A percentile compares a stretch with the other conserved stretches of the same genome.
Conservation (phyloP, 2,329 filamentous ascomycete species). For the Ilyonectria robusta region DNA sequence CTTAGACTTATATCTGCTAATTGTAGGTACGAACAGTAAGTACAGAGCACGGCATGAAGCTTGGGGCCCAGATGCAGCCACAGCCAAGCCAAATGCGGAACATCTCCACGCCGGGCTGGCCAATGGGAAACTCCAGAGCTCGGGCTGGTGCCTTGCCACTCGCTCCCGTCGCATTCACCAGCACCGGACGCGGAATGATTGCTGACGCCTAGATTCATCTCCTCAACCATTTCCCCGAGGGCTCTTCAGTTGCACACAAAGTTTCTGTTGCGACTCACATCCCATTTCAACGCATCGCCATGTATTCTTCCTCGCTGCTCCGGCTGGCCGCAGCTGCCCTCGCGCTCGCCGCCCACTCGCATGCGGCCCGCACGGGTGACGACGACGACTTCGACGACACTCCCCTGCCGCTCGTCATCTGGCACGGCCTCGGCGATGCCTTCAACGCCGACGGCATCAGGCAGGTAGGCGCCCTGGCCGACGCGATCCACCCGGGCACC, state of each 20-base stretch:
- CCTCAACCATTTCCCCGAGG: background rate
- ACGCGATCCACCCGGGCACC: constrained; percentile 83
- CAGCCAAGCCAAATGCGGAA: background rate
- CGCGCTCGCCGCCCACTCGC: constrained; percentile 46
- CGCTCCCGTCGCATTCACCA: background rate
- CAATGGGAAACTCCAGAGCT: constrained; percentile 15
- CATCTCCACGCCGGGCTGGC: constrained; percentile 16
- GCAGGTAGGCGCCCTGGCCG: constrained; percentile 78
- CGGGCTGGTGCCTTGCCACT: constrained; percentile 8
- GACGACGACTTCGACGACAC: constrained; percentile 66
- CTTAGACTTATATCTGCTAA: no score
- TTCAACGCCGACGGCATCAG: constrained; percentile 83
- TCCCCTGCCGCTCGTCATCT: constrained; percentile 92
- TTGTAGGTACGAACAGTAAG: no score
- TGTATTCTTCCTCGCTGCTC: constrained; percentile 39
- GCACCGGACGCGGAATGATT: background rate
- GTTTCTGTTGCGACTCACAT: background rate
- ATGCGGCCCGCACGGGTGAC: constrained; percentile 42
- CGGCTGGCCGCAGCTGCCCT: constrained; percentile 51
- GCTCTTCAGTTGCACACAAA: background rate
- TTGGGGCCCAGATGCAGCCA: no score
- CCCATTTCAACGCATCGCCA: constrained; percentile 9
- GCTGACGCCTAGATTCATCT: constrained; percentile 1
- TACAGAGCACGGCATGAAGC: no score
- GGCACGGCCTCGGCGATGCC: constrained; percentile 87